These are phyloP conservation scores for Aristolochia californica DNA, from an alignment of 164 flowering plant genomes.

Conservation along the genomic window DNA sequence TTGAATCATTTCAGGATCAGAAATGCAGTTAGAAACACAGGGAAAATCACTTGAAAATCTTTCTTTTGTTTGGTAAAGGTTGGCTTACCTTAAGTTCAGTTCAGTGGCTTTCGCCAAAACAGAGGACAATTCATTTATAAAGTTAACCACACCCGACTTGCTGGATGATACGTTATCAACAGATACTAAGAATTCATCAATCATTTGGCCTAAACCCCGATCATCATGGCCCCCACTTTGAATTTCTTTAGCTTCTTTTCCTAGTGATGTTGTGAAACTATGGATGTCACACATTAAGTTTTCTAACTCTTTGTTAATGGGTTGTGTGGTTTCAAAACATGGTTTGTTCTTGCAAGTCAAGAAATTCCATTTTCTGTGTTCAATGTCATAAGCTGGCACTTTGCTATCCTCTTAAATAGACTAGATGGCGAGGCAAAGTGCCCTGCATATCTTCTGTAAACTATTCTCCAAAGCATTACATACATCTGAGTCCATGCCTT, in stretches of 20 bases:
- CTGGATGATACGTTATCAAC: conserved; percentile 29
- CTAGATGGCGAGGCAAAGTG: conserved; percentile 18
- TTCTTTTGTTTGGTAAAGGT: conserved; percentile 33
- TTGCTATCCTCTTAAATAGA: conserved; percentile 21
- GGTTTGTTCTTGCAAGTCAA: conserved; percentile 13
- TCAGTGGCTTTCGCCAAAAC: conserved; percentile 49
- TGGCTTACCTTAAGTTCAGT: conserved; percentile 40
- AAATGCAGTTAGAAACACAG: conserved; percentile 38
- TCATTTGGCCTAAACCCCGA: conserved; percentile 25
- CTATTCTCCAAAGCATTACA: conserved; percentile 35
- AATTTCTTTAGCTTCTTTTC: conserved; percentile 50
- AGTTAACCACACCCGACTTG: conserved; percentile 34
- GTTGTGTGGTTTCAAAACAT: conserved; percentile 1
- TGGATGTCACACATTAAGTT: conserved; percentile 56
- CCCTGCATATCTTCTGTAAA: conserved; percentile 40
- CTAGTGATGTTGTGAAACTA: conserved; percentile 50
- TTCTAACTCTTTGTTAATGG: conserved; percentile 26
- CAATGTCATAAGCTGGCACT: conserved; percentile 17
- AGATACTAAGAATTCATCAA: conserved; percentile 45
- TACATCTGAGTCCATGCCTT: conserved; percentile 16
- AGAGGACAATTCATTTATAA: conserved; percentile 57
- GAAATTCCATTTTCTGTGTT: conserved; percentile 17
- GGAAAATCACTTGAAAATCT: conserved; percentile 40
- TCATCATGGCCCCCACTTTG: conserved; percentile 31
- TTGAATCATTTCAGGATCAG: conserved; percentile 57